Base-by-base conservation (phyloP, 306 rosid species). In the Heteromeles arbutifolia region DNA sequence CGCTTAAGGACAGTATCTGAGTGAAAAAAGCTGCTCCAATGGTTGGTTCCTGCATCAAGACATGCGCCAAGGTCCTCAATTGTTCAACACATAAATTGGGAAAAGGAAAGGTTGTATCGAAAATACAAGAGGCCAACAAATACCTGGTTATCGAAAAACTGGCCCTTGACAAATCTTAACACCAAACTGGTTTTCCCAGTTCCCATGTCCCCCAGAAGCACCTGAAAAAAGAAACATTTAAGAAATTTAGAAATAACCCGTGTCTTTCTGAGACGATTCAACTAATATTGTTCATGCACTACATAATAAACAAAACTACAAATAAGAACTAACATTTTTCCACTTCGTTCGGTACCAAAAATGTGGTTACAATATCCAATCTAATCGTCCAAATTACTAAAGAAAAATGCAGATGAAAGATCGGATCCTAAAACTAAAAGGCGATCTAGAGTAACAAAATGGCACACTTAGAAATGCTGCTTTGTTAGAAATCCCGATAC, bases 21-120 rank as follows among this genome's bases (percentile, higher is more conserved):
- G 98, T 87, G 89, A 90, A 93, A 74, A 93, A 93, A 0, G 98
- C 98, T 37, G 98, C 98, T 85, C 98, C 98, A 57, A 93, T 75
- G 7, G 98, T 93, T 74, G 98, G 91, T 81, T 93, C 98, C 98
- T 93, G 85, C 59, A 73, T 41, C 56, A 69, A 52, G 52, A 79
- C 57, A 39, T 28, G 62, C 58, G 66, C 74, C 31, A 24, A 58
- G 62, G 57, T 74, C 62, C 61, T 75, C 76, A 11, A 70, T 34
- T 63, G 24, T 72, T 41, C 24, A 69, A 44, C 54, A 15, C 19
- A 29, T 28, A 73, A 73, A n/a, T 61, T 4, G 7, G 48, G 4
- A 62, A 29, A 67, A 56, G 18, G 56, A 26, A 64, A 45, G 25
- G 1, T 24, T 54, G 29, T 3, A 4, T 24, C 9, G 44, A 32